Conservation (phyloP, 192 early-diverging fungal species). For the Gorgonomyces haynaldii region DNA sequence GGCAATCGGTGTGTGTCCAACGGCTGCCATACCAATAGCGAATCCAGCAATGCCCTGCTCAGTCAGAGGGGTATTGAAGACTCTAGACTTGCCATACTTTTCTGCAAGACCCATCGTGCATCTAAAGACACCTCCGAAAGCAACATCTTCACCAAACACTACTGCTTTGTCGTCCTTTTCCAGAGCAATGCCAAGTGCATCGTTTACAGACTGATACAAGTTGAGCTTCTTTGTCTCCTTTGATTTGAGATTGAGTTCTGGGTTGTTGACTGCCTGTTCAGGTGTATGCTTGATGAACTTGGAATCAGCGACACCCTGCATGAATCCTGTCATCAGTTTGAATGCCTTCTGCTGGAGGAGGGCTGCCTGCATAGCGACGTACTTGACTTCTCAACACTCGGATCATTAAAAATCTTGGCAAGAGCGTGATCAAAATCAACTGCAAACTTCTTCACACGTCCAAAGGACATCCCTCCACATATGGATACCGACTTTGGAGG, state of each 20-base stretch:
- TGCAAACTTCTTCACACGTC: no score
- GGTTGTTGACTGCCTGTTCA: slow-evolving; percentile 53
- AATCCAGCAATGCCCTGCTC: slow-evolving; percentile 96
- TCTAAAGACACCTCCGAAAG: slow-evolving; percentile 95
- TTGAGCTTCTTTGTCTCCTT: slow-evolving; percentile 81
- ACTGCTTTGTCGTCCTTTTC: slow-evolving; percentile 81
- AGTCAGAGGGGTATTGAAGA: slow-evolving; percentile 93
- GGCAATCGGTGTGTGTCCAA: slow-evolving; percentile 91
- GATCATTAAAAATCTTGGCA: no score
- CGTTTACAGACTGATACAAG: slow-evolving; percentile 88
- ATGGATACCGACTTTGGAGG: no score
- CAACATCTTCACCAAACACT: slow-evolving; percentile 95
- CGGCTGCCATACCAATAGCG: slow-evolving; percentile 85
- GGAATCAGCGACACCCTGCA: slow-evolving; percentile 70
- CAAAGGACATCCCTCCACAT: no score
- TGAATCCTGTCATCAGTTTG: no score
- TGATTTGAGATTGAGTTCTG: slow-evolving; percentile 54
- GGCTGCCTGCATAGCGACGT: no score
- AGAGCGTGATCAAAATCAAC: no score
- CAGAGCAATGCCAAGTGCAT: slow-evolving; percentile 80
- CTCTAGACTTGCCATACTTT: slow-evolving; percentile 74
- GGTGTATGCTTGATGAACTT: slow-evolving; percentile 65
- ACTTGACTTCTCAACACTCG: no score
- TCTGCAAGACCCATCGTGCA: slow-evolving; percentile 83
- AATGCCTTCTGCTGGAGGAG: slow-evolving; percentile 67